A percentile compares a stretch with the other conserved stretches of the same genome.
phyloP scores from a whole-genome alignment of 352 stramenopile species.

The Phytopythium cucurbitacearum region DNA sequence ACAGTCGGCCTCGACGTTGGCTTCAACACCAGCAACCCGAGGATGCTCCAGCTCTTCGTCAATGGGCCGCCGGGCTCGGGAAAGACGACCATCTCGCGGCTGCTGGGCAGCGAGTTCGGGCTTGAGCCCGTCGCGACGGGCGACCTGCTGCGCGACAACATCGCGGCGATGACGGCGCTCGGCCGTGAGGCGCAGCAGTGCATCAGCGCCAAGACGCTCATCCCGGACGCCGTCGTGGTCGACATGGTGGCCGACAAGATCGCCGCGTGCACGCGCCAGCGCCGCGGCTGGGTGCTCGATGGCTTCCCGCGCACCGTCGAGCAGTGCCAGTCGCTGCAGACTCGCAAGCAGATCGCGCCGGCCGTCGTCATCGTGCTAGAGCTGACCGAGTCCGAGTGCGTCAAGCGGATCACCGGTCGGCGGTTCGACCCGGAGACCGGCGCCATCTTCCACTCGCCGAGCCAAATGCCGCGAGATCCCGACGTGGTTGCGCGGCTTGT shows the following conservation, averaged over 20 bases:
- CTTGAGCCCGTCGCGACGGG: slow-evolving; percentile 62
- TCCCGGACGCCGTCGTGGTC: slow-evolving; percentile 69
- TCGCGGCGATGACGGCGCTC: slow-evolving; percentile 44
- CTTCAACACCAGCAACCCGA: background rate
- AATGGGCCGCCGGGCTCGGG: slow-evolving; percentile 59
- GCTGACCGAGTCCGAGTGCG: slow-evolving; percentile 38
- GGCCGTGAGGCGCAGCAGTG: slow-evolving; percentile 59
- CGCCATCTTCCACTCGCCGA: slow-evolving; percentile 55
- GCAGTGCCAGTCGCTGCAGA: slow-evolving; percentile 40
- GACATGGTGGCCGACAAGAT: slow-evolving; percentile 75
- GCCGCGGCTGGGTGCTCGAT: slow-evolving; percentile 63
- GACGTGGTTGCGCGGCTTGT: slow-evolving; percentile 48
- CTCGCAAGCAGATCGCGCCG: slow-evolving; percentile 38
- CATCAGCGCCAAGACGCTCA: slow-evolving; percentile 56
- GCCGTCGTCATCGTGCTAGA: slow-evolving; percentile 57
- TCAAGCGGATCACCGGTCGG: slow-evolving; percentile 42
- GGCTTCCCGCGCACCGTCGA: slow-evolving; percentile 66
- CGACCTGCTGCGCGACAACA: slow-evolving; percentile 71
- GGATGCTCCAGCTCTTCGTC: slow-evolving; percentile 68
- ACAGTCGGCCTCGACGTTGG: too few relatives aligned
- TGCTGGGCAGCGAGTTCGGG: slow-evolving; percentile 50
- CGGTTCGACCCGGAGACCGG: slow-evolving; percentile 59
- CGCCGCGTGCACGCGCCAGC: slow-evolving; percentile 21
- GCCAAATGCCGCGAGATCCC: slow-evolving; percentile 31
- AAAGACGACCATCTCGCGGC: slow-evolving; percentile 65